Conservation (phyloP, 2,329 filamentous ascomycete genomes). For the Xylariales sp. region DNA sequence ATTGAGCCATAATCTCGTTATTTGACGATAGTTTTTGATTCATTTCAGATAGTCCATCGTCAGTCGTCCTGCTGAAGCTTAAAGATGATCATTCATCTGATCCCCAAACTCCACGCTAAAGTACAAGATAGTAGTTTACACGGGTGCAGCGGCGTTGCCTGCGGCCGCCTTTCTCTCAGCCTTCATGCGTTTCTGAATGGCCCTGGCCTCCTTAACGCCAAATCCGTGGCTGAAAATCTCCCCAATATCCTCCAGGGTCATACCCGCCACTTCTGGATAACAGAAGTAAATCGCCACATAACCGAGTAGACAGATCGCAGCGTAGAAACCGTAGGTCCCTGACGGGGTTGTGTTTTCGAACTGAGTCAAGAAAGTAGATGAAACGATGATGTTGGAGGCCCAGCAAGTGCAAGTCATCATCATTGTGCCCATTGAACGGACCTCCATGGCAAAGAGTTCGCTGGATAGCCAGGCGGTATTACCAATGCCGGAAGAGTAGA, state of each 20-base stretch:
- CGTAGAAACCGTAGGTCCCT: slow-evolving; percentile 62
- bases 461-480: slow-evolving; percentile 57
- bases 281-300: slow-evolving; percentile 58
- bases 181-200: slow-evolving; percentile 18
- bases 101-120: not conserved
- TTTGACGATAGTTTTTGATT: too few species aligned
- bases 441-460: slow-evolving; percentile 58
- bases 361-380: slow-evolving; percentile 59
- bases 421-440: slow-evolving; percentile 59
- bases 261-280: slow-evolving; percentile 62
- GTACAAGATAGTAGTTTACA: not conserved
- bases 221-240: slow-evolving; percentile 6
- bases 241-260: slow-evolving; percentile 58
- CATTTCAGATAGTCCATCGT: too few species aligned
- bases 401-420: slow-evolving; percentile 56
- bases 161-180: not conserved
- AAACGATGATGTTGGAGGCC: slow-evolving; percentile 59
- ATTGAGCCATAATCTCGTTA: too few species aligned
- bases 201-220: slow-evolving; percentile 11
- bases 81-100: not conserved
- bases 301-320: slow-evolving; percentile 58
- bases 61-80: not conserved
- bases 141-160: not conserved
- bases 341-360: slow-evolving; percentile 58
- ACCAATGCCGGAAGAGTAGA: slow-evolving; percentile 57